Evolutionary conservation across 768 basidiomycete species (phyloP).

Genomic region (Pleurotus platypus): DNA sequence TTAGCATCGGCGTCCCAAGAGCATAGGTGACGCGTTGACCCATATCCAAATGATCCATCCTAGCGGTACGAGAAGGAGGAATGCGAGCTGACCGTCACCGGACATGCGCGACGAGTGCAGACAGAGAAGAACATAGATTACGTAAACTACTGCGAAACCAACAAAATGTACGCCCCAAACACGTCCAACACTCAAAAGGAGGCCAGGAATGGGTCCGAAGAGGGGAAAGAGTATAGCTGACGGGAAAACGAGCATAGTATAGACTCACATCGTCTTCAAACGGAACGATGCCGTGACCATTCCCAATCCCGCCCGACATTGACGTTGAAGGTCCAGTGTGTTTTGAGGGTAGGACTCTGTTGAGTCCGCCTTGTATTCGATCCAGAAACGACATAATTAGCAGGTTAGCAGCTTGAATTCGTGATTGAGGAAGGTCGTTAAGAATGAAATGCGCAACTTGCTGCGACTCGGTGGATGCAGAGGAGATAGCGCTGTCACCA

Average conservation of each 20-base stretch:
- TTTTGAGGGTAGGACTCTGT: slow-evolving; percentile 44
- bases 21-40: slow-evolving; percentile 35
- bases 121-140: slow-evolving; percentile 42
- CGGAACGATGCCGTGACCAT: slow-evolving; percentile 53
- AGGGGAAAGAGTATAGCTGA: slow-evolving; percentile 4
- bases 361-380: slow-evolving; percentile 47
- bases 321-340: slow-evolving; percentile 30
- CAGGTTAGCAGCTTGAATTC: neutral
- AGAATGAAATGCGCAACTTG: neutral
- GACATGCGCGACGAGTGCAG: slow-evolving; percentile 32
- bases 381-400: slow-evolving; percentile 54
- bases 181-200: slow-evolving; percentile 2
- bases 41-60: slow-evolving; percentile 67
- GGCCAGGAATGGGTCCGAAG: slow-evolving; percentile 12
- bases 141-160: slow-evolving; percentile 28
- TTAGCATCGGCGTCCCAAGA: too few relatives aligned
- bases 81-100: slow-evolving; percentile 46
- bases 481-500: slow-evolving; percentile 1
- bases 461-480: neutral
- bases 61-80: slow-evolving; percentile 64
- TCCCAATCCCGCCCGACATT: slow-evolving; percentile 54
- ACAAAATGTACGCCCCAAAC: slow-evolving; percentile 7
- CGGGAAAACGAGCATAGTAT: slow-evolving; percentile 1
- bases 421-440: neutral
- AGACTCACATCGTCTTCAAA: slow-evolving; percentile 72